Percentiles rank a stretch among this genome's conserved stretches.
phyloP scores from a whole-genome alignment of 495 filamentous ascomycete genomes.

The Aspergillus nidulans region DNA sequence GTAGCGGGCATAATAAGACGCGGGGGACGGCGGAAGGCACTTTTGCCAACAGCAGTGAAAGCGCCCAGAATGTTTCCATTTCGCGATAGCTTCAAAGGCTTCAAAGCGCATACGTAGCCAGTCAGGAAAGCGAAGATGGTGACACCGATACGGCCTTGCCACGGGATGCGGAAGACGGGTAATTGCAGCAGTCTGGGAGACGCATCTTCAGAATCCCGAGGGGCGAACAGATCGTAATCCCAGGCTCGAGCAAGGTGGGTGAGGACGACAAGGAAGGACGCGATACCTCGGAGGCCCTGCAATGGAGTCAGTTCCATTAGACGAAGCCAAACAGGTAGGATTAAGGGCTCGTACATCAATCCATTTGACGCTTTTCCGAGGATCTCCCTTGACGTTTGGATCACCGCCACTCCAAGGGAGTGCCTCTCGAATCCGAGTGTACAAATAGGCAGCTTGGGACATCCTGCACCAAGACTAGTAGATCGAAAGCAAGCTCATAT shows the following conservation, averaged over 20 bases:
- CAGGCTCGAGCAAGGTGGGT: constrained; percentile 61
- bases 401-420: constrained; percentile 32
- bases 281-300: constrained; percentile 61
- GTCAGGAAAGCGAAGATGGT: constrained; percentile 64
- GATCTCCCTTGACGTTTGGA: constrained; percentile 31
- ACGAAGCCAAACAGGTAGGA: neutral
- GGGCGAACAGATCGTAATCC: constrained; percentile 54
- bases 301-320: neutral
- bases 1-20: constrained; percentile 58
- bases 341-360: constrained; percentile 51
- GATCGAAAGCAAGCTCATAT: neutral
- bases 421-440: constrained; percentile 29
- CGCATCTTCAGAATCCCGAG: constrained; percentile 42
- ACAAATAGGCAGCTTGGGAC: constrained; percentile 24
- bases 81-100: constrained; percentile 56
- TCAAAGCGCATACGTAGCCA: constrained; percentile 64
- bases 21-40: constrained; percentile 60
- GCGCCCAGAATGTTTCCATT: constrained; percentile 50
- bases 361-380: constrained; percentile 61
- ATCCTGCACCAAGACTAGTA: constrained; percentile 20
- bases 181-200: constrained; percentile 52
- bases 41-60: constrained; percentile 53
- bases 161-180: constrained; percentile 56
- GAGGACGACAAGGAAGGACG: constrained; percentile 58
- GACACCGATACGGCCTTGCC: constrained; percentile 62